Percentiles rank a stretch among this genome's conserved stretches.
phyloP scores from a whole-genome alignment of 2,329 filamentous ascomycete species.

The Sporothrix globosa region DNA sequence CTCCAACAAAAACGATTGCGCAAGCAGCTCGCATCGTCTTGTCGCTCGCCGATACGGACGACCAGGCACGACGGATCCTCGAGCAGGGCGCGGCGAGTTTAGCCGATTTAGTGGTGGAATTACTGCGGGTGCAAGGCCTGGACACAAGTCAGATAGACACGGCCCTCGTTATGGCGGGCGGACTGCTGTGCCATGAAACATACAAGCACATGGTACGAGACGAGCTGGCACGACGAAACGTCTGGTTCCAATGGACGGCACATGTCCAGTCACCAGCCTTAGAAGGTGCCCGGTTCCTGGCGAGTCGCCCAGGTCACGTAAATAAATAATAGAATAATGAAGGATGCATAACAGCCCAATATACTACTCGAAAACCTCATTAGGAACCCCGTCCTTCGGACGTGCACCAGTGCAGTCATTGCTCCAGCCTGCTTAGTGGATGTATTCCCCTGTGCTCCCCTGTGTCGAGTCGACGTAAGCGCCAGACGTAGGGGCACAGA shows the following conservation, averaged over 20 bases:
- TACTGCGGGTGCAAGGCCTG: neutral
- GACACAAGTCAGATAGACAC: constrained; percentile 25
- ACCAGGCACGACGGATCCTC: constrained; percentile 21
- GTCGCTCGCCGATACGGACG: neutral
- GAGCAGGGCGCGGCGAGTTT: constrained; percentile 6
- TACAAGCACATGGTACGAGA: constrained; percentile 25
- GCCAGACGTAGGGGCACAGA: too few species aligned
- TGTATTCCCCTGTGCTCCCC: too few species aligned
- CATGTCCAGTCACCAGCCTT: constrained; percentile 17
- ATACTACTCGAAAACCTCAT: too few species aligned
- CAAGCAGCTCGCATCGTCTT: constrained; percentile 23
- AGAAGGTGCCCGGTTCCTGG: constrained; percentile 25
- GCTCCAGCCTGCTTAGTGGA: too few species aligned
- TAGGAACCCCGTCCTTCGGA: too few species aligned
- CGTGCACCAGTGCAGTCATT: too few species aligned
- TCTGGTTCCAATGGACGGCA: neutral
- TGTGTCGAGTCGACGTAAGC: too few species aligned
- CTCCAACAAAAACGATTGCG: constrained; percentile 15
- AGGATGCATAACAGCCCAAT: too few species aligned
- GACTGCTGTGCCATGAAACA: neutral
- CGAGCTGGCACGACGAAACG: neutral
- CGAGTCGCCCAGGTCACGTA: neutral
- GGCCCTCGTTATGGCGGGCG: constrained; percentile 29
- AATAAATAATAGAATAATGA: too few species aligned
- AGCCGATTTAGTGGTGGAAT: constrained; percentile 22